Conservation (phyloP, 139 green algal genomes). For the Bryopsis sp. region DNA sequence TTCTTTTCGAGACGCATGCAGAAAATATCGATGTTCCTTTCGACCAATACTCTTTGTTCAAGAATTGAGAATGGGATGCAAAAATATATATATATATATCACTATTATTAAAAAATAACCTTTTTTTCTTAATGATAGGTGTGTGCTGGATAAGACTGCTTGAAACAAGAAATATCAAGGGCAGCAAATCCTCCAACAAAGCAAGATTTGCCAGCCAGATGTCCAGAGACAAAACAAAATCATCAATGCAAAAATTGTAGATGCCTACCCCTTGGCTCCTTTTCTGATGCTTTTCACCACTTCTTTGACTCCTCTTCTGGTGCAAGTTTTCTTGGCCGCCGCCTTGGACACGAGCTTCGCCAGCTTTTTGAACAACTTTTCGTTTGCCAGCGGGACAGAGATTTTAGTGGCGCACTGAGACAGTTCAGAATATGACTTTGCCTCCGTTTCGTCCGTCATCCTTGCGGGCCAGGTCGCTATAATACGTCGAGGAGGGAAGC, state of each 20-base stretch:
- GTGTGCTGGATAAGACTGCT: too few relatives aligned
- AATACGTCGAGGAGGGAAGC: background rate
- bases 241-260: too few relatives aligned
- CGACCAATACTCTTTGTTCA: too few relatives aligned
- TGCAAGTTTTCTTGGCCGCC: background rate
- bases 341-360: background rate
- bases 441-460: background rate
- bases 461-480: background rate
- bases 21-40: too few relatives aligned
- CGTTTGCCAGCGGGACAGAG: background rate
- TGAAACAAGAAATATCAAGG: too few relatives aligned
- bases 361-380: conserved; percentile 16
- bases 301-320: conserved; percentile 16
- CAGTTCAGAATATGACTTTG: background rate
- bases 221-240: too few relatives aligned
- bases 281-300: conserved; percentile 6
- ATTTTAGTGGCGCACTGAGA: background rate
- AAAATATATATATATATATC: too few relatives aligned
- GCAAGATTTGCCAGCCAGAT: too few relatives aligned
- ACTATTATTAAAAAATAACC: too few relatives aligned
- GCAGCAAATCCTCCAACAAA: background rate
- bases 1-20: too few relatives aligned
- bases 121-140: too few relatives aligned
- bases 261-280: background rate
- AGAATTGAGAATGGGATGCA: too few relatives aligned